These are phyloP conservation scores for Ziziphus jujuba DNA, from an alignment of 306 rosid genomes.

Conservation along the genomic window DNA sequence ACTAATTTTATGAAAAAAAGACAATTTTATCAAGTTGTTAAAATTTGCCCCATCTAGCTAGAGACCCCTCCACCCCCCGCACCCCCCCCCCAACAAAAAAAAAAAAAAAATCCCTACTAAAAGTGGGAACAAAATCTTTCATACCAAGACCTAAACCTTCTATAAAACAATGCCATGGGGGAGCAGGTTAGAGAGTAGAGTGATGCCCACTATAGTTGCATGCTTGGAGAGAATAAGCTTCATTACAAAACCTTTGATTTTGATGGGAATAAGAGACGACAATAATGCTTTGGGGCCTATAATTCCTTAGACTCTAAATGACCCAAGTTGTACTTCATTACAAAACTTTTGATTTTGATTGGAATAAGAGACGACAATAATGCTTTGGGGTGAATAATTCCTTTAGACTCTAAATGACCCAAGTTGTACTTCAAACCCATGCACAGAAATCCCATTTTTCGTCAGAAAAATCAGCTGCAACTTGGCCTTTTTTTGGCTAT, in stretches of 20 bases:
- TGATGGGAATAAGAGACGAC: background rate
- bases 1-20: background rate
- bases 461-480: conserved; percentile 8
- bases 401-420: background rate
- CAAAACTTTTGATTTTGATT: background rate
- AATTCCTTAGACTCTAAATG: too few relatives aligned
- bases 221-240: conserved; percentile 1
- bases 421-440: background rate
- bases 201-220: conserved; percentile 11
- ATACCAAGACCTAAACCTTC: too few relatives aligned
- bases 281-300: too few relatives aligned
- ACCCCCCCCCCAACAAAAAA: too few relatives aligned
- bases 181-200: background rate
- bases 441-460: too few relatives aligned
- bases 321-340: conserved; percentile 1
- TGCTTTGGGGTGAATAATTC: too few relatives aligned
- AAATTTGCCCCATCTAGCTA: conserved; percentile 6
- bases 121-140: too few relatives aligned
- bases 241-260: background rate
- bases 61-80: too few relatives aligned
- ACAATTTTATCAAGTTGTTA: background rate
- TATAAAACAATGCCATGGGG: too few relatives aligned
- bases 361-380: background rate
- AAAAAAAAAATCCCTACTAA: background rate
- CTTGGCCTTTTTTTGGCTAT: conserved; percentile 15